Evolutionary conservation across 306 rosid species (phyloP).

Genomic region (Alnus rubra): DNA sequence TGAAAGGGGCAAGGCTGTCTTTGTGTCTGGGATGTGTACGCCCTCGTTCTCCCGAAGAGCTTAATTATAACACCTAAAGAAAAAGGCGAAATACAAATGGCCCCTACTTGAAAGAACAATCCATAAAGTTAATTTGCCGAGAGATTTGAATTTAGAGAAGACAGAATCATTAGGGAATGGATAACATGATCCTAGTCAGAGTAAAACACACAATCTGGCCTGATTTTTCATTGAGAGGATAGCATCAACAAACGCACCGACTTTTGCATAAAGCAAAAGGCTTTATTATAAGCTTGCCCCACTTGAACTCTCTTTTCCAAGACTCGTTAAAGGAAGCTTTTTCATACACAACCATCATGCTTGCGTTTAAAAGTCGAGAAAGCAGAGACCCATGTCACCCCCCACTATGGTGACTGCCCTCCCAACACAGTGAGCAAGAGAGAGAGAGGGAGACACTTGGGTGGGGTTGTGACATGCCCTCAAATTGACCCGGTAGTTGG

Average conservation of each 20-base stretch:
- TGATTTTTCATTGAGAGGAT: neutral
- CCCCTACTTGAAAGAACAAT: constrained; percentile 17
- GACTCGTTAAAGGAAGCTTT: constrained; percentile 33
- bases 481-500: constrained; percentile 38
- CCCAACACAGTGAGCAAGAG: constrained; percentile 4
- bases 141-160: constrained; percentile 5
- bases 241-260: constrained; percentile 60
- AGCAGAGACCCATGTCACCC: constrained; percentile 46
- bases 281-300: constrained; percentile 43
- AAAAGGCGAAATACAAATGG: constrained; percentile 21
- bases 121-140: constrained; percentile 8
- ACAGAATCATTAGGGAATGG: constrained; percentile 16
- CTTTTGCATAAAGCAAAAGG: constrained; percentile 43
- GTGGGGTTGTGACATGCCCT: constrained; percentile 25
- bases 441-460: constrained; percentile 25
- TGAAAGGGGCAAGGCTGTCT: too few species aligned
- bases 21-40: too few species aligned
- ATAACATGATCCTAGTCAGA: constrained; percentile 23
- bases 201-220: neutral
- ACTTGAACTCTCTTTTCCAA: constrained; percentile 54
- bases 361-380: constrained; percentile 58
- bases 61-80: too few species aligned
- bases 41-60: too few species aligned
- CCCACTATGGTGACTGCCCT: constrained; percentile 33
- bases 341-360: constrained; percentile 48